Percentiles rank a stretch among this genome's conserved stretches.
phyloP scores from a whole-genome alignment of 2,329 filamentous ascomycete species.

The Teratosphaeria pseudoeucalypti region DNA sequence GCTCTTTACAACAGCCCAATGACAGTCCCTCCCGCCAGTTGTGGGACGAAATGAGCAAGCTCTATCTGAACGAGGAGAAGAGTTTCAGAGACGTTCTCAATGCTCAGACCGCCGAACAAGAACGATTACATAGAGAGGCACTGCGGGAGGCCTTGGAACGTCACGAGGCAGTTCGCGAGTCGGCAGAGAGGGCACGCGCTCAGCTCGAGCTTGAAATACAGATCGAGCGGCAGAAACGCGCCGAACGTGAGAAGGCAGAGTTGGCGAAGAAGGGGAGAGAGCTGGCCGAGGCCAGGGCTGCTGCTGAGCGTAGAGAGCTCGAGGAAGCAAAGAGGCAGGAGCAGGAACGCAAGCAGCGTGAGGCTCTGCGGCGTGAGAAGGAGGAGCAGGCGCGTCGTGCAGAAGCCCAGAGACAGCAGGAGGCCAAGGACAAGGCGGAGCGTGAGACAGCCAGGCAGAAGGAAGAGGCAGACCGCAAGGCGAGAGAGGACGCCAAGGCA shows the following conservation, averaged over 20 bases:
- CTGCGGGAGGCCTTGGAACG: constrained; percentile 55
- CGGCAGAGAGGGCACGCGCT: constrained; percentile 44
- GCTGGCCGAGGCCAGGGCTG: constrained; percentile 32
- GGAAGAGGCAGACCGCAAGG: constrained; percentile 18
- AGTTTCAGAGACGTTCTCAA: constrained; percentile 51
- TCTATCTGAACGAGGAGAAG: constrained; percentile 32
- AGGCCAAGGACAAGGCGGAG: constrained; percentile 23
- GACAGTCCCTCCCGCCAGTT: constrained; percentile 15
- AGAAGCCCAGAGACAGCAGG: constrained; percentile 8
- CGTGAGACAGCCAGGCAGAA: constrained; percentile 12
- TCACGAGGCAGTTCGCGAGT: constrained; percentile 53
- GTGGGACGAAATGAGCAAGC: constrained; percentile 31
- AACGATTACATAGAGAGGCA: constrained; percentile 52
- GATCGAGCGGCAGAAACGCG: constrained; percentile 22
- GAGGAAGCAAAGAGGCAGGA: constrained; percentile 17
- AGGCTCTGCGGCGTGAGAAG: constrained; percentile 12
- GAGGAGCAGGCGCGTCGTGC: constrained; percentile 13
- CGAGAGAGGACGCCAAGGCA: constrained; percentile 12
- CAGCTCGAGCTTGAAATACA: constrained; percentile 37
- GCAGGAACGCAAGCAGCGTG: constrained; percentile 10
- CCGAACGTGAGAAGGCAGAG: constrained; percentile 29
- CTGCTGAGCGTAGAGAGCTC: constrained; percentile 23
- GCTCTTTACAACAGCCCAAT: neutral
- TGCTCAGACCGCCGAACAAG: constrained; percentile 50
- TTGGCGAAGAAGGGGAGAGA: constrained; percentile 34